Evolutionary conservation across 495 filamentous ascomycete species (phyloP).

Genomic region (Aspergillus baeticus): DNA sequence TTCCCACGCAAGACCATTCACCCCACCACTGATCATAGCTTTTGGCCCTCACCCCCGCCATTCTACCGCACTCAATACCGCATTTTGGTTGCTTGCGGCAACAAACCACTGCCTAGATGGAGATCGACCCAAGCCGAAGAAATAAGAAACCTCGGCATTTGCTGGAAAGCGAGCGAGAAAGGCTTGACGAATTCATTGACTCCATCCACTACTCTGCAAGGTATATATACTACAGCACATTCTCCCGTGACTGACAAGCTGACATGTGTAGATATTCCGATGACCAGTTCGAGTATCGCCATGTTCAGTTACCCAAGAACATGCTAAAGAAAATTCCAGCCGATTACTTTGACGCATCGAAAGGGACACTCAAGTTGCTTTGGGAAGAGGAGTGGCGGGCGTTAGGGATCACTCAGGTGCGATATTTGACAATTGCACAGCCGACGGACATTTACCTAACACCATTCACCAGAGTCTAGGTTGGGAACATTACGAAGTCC

Average conservation of each 20-base stretch:
- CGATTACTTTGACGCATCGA: constrained; percentile 87
- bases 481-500: constrained; percentile 99
- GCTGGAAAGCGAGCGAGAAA: constrained; percentile 74
- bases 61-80: too few species aligned
- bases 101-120: constrained; percentile 36
- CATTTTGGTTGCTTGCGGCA: too few species aligned
- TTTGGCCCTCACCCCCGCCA: too few species aligned
- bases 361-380: constrained; percentile 90
- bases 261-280: constrained; percentile 70
- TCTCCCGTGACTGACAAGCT: not conserved
- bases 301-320: constrained; percentile 93
- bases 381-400: constrained; percentile 99
- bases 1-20: too few species aligned
- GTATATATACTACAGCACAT: constrained; percentile 37
- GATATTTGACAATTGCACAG: constrained; percentile 23
- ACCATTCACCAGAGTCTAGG: constrained; percentile 71
- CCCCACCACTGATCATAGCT: too few species aligned
- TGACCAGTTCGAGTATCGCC: constrained; percentile 85
- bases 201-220: constrained; percentile 92
- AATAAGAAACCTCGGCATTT: constrained; percentile 81
- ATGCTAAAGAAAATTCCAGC: constrained; percentile 97
- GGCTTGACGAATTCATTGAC: constrained; percentile 87
- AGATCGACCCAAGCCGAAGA: constrained; percentile 78
- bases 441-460: constrained; percentile 10
- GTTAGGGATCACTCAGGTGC: constrained; percentile 91